These are phyloP conservation scores for Flaveria sonorensis DNA, from an alignment of 129 eudicot species.

Conservation along the genomic window DNA sequence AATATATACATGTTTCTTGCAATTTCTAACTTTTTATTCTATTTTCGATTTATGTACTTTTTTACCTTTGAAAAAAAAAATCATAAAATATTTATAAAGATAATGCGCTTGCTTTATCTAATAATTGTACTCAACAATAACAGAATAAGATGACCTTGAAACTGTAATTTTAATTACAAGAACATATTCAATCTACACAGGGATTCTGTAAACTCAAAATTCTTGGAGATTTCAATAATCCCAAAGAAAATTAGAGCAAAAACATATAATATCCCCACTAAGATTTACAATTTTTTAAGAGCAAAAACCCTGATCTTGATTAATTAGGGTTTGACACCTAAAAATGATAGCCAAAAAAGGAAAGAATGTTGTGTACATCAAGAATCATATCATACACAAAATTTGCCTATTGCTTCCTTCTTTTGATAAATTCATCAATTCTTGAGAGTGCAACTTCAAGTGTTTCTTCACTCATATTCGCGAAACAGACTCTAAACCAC, in stretches of 20 bases:
- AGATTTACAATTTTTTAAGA: conserved; percentile 16
- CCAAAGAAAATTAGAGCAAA: conserved; percentile 32
- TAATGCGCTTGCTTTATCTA: too few relatives aligned
- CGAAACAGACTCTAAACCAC: conserved; percentile 95
- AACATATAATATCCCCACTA: conserved; percentile 33
- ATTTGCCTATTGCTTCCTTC: conserved; percentile 31
- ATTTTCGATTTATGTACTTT: too few relatives aligned
- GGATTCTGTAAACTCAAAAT: conserved; percentile 30
- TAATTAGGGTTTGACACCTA: conserved; percentile 32
- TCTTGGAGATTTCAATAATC: conserved; percentile 34
- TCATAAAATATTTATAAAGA: too few relatives aligned
- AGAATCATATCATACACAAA: conserved; percentile 20
- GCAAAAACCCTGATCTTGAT: conserved; percentile 41
- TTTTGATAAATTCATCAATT: conserved; percentile 63
- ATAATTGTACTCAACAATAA: too few relatives aligned
- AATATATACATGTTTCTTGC: too few relatives aligned
- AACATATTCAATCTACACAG: conserved; percentile 20
- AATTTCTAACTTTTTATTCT: too few relatives aligned
- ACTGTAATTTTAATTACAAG: conserved; percentile 15
- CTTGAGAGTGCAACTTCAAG: conserved; percentile 71
- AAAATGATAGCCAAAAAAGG: conserved; percentile 18
- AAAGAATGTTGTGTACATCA: conserved; percentile 14
- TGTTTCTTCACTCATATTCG: conserved; percentile 90
- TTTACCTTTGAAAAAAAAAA: too few relatives aligned
- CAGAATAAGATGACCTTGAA: background rate